These are phyloP conservation scores for Boeremia lycopersici DNA, from an alignment of 2,329 filamentous ascomycete species.

Conservation along the genomic window DNA sequence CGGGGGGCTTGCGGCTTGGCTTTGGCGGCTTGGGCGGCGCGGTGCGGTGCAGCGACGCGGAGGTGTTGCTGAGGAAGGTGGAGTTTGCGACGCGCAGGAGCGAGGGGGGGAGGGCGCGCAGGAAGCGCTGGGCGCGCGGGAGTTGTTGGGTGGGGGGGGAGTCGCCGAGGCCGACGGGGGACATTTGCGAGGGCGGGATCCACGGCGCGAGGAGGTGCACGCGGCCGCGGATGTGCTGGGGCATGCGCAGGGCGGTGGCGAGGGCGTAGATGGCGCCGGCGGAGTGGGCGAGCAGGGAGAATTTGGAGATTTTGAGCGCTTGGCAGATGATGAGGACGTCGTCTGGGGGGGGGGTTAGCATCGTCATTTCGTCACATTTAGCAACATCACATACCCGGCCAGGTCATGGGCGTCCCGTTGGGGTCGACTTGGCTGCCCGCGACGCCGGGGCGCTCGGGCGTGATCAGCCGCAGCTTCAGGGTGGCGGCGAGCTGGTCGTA, in stretches of 20 bases:
- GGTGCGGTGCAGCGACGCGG: conserved; percentile 70
- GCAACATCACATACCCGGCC: conserved; percentile 72
- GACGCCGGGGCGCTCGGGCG: conserved; percentile 90
- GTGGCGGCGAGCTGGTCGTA: conserved; percentile 94
- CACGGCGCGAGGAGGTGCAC: conserved; percentile 94
- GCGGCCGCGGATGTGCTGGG: conserved; percentile 90
- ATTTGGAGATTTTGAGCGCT: conserved; percentile 88
- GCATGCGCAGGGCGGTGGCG: conserved; percentile 92
- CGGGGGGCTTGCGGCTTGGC: conserved; percentile 38
- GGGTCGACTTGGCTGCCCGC: conserved; percentile 87
- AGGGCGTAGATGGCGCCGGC: conserved; percentile 98
- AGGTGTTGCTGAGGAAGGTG: conserved; percentile 91
- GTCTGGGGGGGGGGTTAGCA: conserved; percentile 56
- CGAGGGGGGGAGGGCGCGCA: conserved; percentile 86
- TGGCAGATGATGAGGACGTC: conserved; percentile 96
- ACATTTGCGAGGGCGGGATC: conserved; percentile 79
- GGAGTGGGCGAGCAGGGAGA: conserved; percentile 94
- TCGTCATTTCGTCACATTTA: background rate
- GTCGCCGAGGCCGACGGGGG: conserved; percentile 64
- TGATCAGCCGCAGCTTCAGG: conserved; percentile 86
- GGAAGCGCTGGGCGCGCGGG: conserved; percentile 87
- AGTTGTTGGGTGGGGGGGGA: conserved; percentile 83
- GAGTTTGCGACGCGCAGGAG: conserved; percentile 94
- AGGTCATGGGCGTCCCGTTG: conserved; percentile 86
- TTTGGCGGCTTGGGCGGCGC: conserved; percentile 60